Base-by-base conservation (phyloP, 2,329 filamentous ascomycete species). In the Phoma herbarum region DNA sequence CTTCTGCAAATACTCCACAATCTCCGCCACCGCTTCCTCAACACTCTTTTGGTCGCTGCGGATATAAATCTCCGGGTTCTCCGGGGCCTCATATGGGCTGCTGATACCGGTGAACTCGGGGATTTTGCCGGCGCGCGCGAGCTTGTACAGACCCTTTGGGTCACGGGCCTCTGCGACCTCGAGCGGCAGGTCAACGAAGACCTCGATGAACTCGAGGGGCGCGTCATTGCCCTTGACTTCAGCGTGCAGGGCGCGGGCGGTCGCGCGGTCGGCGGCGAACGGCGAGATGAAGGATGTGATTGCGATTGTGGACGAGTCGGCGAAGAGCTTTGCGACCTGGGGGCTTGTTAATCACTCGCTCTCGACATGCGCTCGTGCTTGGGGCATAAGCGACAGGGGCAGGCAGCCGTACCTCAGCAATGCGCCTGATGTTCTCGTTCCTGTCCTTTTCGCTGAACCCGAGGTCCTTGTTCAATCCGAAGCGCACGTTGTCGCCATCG, bases 281-380 rank as follows among this genome's bases (percentile, higher is more conserved):
- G 95, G 95, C 1, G 91, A 96, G 83, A 99, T 99, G 84, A 99
- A 99, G 61, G 91, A 95, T 52, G 95, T 97, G 67, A 99, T 88
- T 66, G 94, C 91, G 71, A 98, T 87, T 57, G 90, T 91, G 64
- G 91, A 88, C 52, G 88, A 88, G 82, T 99, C 95, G 62, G 95
- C 93, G 80, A 99, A 99, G 65, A 99, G 88, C 81, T 97, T 97
- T 61, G 95, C 93, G 41, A 98, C 93, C 86, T 57, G 41, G 20
- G 6, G 23, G 25, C 25, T 14, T 0, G 31, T 55, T 41, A 57
- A 41, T 48, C 35, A 33, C 18, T 20, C n/a, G 88, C 4, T 49
- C n/a, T 46, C 29, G n/a, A n/a, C n/a, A n/a, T n/a, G n/a, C n/a
- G n/a, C n/a, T n/a, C n/a, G n/a, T n/a, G n/a, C n/a, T n/a, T n/a